A percentile compares a stretch with the other conserved stretches of the same genome.
Conservation (phyloP, 176 grass and related monocot genomes). For the Poa pratensis region DNA sequence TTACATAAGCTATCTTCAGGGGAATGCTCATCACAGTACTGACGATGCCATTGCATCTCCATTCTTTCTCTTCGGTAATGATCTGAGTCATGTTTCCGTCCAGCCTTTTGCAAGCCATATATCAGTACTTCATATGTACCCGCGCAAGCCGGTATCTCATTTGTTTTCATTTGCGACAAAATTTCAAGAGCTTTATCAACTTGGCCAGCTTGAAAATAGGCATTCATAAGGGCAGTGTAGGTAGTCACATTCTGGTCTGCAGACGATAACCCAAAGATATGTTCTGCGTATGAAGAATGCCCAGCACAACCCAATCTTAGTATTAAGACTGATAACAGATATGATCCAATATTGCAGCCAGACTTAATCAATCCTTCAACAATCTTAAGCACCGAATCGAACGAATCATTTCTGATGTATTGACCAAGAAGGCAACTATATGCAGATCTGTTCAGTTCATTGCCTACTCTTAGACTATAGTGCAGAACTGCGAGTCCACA, state of each 20-base stretch:
- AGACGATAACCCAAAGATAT: conserved; percentile 59
- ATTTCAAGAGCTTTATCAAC: conserved; percentile 54
- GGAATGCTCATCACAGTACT: conserved; percentile 42
- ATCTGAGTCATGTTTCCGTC: conserved; percentile 50
- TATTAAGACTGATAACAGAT: conserved; percentile 68
- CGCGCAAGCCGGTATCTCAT: conserved; percentile 48
- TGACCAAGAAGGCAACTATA: conserved; percentile 72
- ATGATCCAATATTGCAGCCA: conserved; percentile 61
- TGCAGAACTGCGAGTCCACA: conserved; percentile 54
- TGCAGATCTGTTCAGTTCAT: conserved; percentile 52
- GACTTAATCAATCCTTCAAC: conserved; percentile 63
- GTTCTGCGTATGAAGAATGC: conserved; percentile 51
- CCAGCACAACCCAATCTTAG: conserved; percentile 58
- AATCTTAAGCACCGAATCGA: conserved; percentile 53
- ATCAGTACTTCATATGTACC: conserved; percentile 69
- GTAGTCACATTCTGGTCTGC: conserved; percentile 63
- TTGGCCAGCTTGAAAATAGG: conserved; percentile 67
- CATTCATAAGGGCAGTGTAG: conserved; percentile 66
- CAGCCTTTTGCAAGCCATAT: conserved; percentile 66
- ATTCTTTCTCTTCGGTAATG: conserved; percentile 69
- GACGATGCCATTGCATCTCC: conserved; percentile 54
- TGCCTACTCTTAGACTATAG: conserved; percentile 55
- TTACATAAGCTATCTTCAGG: conserved; percentile 68
- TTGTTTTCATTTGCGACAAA: conserved; percentile 53
- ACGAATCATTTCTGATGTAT: conserved; percentile 56